Evolutionary conservation across 2,329 filamentous ascomycete genomes (phyloP).

Genomic region (Cryphonectria parasitica): DNA sequence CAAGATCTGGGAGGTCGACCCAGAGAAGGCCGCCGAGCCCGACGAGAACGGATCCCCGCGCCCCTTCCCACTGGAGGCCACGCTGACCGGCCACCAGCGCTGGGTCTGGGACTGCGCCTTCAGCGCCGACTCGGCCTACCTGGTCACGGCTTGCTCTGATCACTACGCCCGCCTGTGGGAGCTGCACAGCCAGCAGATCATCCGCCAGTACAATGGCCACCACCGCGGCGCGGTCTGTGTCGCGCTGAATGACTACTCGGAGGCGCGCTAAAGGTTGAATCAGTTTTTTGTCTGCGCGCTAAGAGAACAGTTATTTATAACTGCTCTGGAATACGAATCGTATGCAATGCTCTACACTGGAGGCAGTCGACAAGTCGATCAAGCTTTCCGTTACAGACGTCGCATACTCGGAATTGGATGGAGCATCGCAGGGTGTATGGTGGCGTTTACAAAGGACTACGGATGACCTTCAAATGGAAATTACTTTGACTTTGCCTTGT

Average conservation of each 20-base stretch:
- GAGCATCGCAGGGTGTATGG: slow-evolving; percentile 7
- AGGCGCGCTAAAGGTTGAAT: slow-evolving; percentile 46
- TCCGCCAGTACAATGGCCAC: slow-evolving; percentile 93
- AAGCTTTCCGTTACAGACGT: background rate
- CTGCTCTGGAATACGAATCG: background rate
- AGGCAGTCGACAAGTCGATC: background rate
- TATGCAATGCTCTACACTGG: background rate
- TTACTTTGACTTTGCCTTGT: background rate
- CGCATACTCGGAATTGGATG: background rate
- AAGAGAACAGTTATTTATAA: no score
- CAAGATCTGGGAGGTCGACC: slow-evolving; percentile 93
- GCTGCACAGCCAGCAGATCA: slow-evolving; percentile 82
- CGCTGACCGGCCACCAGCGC: slow-evolving; percentile 85
- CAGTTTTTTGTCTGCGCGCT: background rate
- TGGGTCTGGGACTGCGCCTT: slow-evolving; percentile 99
- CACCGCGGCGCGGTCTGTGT: slow-evolving; percentile 92
- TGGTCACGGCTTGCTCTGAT: slow-evolving; percentile 91
- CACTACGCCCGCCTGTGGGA: slow-evolving; percentile 95
- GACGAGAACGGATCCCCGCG: slow-evolving; percentile 47
- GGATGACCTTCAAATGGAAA: background rate
- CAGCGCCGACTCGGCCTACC: slow-evolving; percentile 87
- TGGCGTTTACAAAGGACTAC: slow-evolving; percentile 7
- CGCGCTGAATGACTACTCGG: slow-evolving; percentile 84
- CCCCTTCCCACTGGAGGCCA: slow-evolving; percentile 81
- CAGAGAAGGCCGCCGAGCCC: slow-evolving; percentile 49